Evolutionary conservation across 2,329 filamentous ascomycete species (phyloP).

Genomic region (Shiraia sp.): DNA sequence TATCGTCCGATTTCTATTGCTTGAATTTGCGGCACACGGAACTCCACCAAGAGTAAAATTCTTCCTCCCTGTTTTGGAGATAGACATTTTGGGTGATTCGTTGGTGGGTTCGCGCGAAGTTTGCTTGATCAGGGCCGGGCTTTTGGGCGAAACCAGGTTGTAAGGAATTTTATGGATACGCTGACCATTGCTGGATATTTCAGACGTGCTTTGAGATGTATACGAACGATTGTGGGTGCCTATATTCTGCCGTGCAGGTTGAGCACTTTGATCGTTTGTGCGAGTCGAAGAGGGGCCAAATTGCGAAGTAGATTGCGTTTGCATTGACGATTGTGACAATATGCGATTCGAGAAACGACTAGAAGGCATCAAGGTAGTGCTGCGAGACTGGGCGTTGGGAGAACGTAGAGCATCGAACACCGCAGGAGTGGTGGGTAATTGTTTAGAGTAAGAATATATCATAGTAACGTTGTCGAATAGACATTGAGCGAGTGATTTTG

Average conservation of each 20-base stretch:
- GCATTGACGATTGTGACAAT: not conserved
- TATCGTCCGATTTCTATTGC: not conserved
- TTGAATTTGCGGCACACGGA: not conserved
- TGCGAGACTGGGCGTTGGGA: not conserved
- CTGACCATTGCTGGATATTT: constrained; percentile 28
- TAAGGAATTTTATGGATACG: constrained; percentile 36
- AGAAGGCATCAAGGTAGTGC: not conserved
- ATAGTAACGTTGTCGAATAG: constrained; percentile 50
- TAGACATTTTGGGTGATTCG: constrained; percentile 11
- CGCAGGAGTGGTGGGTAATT: constrained; percentile 29
- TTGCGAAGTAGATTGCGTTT: not conserved
- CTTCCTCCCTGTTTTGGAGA: constrained; percentile 24
- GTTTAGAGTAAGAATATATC: constrained; percentile 40
- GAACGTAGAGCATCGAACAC: constrained; percentile 28
- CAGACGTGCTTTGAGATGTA: constrained; percentile 9
- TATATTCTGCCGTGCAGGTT: constrained; percentile 12
- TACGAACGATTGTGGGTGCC: constrained; percentile 12
- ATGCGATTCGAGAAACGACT: not conserved
- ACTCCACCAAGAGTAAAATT: constrained; percentile 19
- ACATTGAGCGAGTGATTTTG: constrained; percentile 65
- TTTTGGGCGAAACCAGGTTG: constrained; percentile 10
- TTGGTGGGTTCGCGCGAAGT: constrained; percentile 11
- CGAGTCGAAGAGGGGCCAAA: not conserved
- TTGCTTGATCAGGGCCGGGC: constrained; percentile 5
- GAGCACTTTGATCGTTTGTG: constrained; percentile 16